Conservation (phyloP, 2,329 filamentous ascomycete species). For the Cladobotryum protrusum region DNA sequence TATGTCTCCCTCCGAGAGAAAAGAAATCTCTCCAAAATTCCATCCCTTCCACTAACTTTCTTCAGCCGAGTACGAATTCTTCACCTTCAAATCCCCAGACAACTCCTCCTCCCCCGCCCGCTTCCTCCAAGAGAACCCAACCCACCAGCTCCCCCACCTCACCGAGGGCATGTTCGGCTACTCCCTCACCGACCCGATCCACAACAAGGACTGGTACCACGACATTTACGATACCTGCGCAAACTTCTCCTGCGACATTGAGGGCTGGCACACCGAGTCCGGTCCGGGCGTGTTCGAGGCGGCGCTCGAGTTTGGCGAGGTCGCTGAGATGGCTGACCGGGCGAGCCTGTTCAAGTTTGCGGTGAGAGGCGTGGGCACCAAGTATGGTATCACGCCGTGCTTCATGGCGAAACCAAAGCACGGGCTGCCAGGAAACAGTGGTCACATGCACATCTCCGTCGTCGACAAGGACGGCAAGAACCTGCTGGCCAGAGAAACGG, state of each 20-base stretch:
- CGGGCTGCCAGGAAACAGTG: slow-evolving; percentile 87
- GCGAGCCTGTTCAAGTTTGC: slow-evolving; percentile 91
- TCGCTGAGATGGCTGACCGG: slow-evolving; percentile 83
- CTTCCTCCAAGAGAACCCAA: slow-evolving; percentile 68
- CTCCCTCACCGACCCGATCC: slow-evolving; percentile 76
- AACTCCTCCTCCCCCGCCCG: slow-evolving; percentile 60
- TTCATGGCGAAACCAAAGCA: slow-evolving; percentile 98
- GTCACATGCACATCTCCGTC: slow-evolving; percentile 91
- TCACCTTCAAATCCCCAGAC: slow-evolving; percentile 71
- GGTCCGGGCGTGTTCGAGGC: slow-evolving; percentile 95
- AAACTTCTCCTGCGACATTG: slow-evolving; percentile 72
- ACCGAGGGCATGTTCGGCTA: slow-evolving; percentile 97
- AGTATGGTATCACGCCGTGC: slow-evolving; percentile 87
- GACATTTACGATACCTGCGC: slow-evolving; percentile 75
- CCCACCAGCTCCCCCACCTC: slow-evolving; percentile 66
- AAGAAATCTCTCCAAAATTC: not conserved
- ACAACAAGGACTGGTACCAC: slow-evolving; percentile 92
- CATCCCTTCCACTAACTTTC: not conserved
- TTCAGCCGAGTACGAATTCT: slow-evolving; percentile 90
- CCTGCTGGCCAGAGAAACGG: slow-evolving; percentile 66
- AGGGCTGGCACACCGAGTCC: slow-evolving; percentile 94
- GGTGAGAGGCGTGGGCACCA: slow-evolving; percentile 80
- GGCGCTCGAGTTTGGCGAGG: slow-evolving; percentile 84
- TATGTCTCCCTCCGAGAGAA: slow-evolving; percentile 35
- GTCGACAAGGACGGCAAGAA: slow-evolving; percentile 77